Percentiles rank a stretch among this genome's conserved stretches.
Evolutionary conservation across 371 early-diverging fungal genomes (phyloP).

Genomic region (Mortierella polycephala): DNA sequence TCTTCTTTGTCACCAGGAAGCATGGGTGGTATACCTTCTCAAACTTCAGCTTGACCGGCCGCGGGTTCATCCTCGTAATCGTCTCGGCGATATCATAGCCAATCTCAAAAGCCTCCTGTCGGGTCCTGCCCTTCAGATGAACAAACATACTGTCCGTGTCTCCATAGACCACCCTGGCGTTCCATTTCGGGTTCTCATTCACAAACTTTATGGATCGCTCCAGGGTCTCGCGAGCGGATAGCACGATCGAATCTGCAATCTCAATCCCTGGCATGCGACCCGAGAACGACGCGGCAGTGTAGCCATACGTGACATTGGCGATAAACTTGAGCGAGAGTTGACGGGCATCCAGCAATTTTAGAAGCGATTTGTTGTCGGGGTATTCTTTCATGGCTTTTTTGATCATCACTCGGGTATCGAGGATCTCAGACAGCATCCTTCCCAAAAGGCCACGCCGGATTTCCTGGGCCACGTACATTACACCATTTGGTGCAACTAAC

Average conservation of each 20-base stretch:
- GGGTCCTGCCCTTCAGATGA: constrained; percentile 72
- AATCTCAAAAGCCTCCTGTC: constrained; percentile 79
- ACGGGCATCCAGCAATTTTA: constrained; percentile 75
- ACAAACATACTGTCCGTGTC: constrained; percentile 95
- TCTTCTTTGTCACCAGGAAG: constrained; percentile 88
- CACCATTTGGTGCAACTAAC: constrained; percentile 84
- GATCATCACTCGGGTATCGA: constrained; percentile 91
- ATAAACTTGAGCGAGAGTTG: constrained; percentile 89
- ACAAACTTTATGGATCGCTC: constrained; percentile 81
- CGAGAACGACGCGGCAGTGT: constrained; percentile 85
- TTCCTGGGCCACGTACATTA: constrained; percentile 81
- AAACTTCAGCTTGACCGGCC: constrained; percentile 88
- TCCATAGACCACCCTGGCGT: constrained; percentile 87
- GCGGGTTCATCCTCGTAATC: constrained; percentile 77
- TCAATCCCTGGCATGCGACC: constrained; percentile 93
- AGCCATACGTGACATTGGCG: constrained; percentile 95
- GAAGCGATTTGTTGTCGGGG: constrained; percentile 66
- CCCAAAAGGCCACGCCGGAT: constrained; percentile 80
- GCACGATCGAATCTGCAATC: constrained; percentile 91
- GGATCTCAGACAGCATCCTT: constrained; percentile 84
- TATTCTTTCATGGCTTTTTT: constrained; percentile 85
- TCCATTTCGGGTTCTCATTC: constrained; percentile 72
- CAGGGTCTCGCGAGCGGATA: constrained; percentile 83
- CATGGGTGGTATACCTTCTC: constrained; percentile 94
- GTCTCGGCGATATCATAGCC: constrained; percentile 82